Conservation (phyloP, 768 basidiomycete species). For the Pleurotus tuoliensis region DNA sequence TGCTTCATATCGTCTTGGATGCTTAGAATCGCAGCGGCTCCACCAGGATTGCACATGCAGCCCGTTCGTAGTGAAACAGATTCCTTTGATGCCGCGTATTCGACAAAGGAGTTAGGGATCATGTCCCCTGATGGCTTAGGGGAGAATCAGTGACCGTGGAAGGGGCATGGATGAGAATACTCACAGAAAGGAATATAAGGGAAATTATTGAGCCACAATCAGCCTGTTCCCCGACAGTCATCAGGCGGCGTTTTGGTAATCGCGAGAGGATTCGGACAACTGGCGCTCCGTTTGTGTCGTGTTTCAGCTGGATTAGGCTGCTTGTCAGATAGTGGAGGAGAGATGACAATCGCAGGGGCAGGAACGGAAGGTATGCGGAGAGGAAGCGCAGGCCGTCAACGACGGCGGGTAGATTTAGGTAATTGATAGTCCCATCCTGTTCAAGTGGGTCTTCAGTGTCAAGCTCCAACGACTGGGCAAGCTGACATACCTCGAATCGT, state of each 20-base stretch:
- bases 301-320: constrained; percentile 54
- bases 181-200: constrained; percentile 59
- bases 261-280: constrained; percentile 70
- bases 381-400: constrained; percentile 77
- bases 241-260: constrained; percentile 48
- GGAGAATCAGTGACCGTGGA: constrained; percentile 7
- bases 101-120: constrained; percentile 71
- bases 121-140: constrained; percentile 59
- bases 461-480: not conserved
- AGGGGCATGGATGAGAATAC: constrained; percentile 19
- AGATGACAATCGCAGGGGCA: constrained; percentile 70
- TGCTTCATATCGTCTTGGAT: constrained; percentile 61
- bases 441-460: not conserved
- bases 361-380: constrained; percentile 73
- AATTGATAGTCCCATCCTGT: constrained; percentile 86
- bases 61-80: constrained; percentile 78
- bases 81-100: constrained; percentile 58
- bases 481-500: constrained; percentile 65
- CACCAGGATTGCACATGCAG: constrained; percentile 88
- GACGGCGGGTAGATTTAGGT: constrained; percentile 70
- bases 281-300: constrained; percentile 54
- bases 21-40: constrained; percentile 67
- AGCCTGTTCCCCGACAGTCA: constrained; percentile 58
- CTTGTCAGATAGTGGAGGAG: constrained; percentile 59
- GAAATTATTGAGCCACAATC: constrained; percentile 64